Conservation (phyloP, 257 asterid genomes). For the Lithospermum erythrorhizon region DNA sequence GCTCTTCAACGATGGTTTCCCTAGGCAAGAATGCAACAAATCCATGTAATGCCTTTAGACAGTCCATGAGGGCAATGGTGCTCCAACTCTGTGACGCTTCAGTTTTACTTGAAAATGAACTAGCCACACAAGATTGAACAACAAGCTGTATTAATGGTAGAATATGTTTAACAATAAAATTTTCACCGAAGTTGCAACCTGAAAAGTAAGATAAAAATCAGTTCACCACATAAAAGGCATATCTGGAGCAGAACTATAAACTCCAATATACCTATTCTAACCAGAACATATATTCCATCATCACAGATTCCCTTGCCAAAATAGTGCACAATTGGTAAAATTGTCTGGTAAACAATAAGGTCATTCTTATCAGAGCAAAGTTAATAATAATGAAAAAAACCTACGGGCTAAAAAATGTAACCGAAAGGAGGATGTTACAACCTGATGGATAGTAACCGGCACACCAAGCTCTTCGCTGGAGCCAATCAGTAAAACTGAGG, state of each 20-base stretch:
- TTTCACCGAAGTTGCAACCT: slow-evolving; percentile 87
- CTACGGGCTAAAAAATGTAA: not conserved
- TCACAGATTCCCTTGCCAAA: slow-evolving; percentile 89
- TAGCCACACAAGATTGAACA: slow-evolving; percentile 48
- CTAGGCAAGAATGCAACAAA: slow-evolving; percentile 52
- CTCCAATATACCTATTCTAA: slow-evolving; percentile 67
- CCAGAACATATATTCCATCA: slow-evolving; percentile 78
- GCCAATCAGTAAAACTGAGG: slow-evolving; percentile 82
- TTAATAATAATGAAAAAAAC: not conserved
- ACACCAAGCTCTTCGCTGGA: slow-evolving; percentile 95
- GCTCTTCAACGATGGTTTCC: slow-evolving; percentile 61
- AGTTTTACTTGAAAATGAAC: slow-evolving; percentile 41
- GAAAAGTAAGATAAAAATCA: slow-evolving; percentile 23
- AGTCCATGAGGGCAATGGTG: slow-evolving; percentile 54
- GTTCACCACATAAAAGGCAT: slow-evolving; percentile 14
- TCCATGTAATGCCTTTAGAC: slow-evolving; percentile 65
- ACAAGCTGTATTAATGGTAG: slow-evolving; percentile 56
- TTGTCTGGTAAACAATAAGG: slow-evolving; percentile 45
- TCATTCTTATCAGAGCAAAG: slow-evolving; percentile 5
- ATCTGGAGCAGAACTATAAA: slow-evolving; percentile 13
- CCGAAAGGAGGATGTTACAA: slow-evolving; percentile 11
- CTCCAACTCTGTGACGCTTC: slow-evolving; percentile 89
- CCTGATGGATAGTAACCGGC: slow-evolving; percentile 95
- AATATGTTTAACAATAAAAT: slow-evolving; percentile 59
- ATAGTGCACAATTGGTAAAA: slow-evolving; percentile 74